Evolutionary conservation across 768 basidiomycete species (phyloP).

Genomic region (Suillus discolor): DNA sequence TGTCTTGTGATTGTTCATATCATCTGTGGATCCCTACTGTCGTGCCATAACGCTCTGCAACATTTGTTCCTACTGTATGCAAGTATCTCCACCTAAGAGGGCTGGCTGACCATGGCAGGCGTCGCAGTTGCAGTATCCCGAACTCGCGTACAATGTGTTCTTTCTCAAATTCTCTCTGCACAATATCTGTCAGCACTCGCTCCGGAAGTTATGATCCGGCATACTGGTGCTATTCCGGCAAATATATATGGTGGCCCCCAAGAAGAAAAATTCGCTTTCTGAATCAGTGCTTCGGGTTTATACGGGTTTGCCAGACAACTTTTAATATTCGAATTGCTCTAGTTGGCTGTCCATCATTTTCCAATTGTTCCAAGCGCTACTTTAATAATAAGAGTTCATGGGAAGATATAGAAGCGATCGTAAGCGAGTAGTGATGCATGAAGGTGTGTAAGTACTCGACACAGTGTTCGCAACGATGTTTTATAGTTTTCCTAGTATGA

Average conservation of each 20-base stretch:
- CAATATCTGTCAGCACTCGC: neutral
- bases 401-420: neutral
- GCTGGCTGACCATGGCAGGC: neutral
- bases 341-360: neutral
- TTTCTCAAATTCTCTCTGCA: neutral
- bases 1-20: neutral
- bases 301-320: neutral
- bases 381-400: neutral
- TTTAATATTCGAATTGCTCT: neutral
- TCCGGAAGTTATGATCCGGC: neutral
- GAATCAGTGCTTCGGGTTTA: neutral
- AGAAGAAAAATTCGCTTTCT: neutral
- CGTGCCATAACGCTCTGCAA: neutral
- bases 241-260: neutral
- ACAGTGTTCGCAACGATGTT: too few relatives aligned
- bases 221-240: neutral
- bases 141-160: neutral
- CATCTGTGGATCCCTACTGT: neutral
- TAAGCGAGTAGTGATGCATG: neutral
- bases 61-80: neutral
- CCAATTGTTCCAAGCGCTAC: neutral
- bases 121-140: neutral
- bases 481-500: slow-evolving; percentile 28
- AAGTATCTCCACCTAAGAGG: neutral
- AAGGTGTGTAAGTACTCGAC: neutral